These are phyloP conservation scores for Trichoderma orchidacearum DNA, from an alignment of 495 filamentous ascomycete genomes.

Conservation along the genomic window DNA sequence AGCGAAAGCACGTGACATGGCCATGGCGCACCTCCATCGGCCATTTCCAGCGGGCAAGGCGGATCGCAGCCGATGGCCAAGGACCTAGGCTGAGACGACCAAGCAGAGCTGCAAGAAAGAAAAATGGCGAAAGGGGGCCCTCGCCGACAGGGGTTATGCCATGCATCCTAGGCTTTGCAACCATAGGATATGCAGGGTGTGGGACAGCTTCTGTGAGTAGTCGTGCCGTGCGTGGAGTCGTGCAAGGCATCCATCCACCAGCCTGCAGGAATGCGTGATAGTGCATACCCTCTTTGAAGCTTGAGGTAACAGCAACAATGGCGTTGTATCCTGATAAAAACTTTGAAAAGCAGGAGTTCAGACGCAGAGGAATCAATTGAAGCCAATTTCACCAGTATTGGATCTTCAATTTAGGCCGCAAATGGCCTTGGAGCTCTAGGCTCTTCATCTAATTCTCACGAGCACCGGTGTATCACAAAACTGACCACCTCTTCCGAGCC, in stretches of 20 bases:
- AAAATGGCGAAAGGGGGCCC: neutral
- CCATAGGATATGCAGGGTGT: neutral
- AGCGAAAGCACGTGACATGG: conserved; percentile 4
- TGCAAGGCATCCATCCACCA: neutral
- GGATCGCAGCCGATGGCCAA: neutral
- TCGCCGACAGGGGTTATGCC: neutral
- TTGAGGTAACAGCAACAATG: neutral
- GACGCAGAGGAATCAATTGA: neutral
- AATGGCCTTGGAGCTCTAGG: neutral
- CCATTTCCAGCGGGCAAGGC: neutral
- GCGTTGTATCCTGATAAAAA: neutral
- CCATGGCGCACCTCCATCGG: neutral
- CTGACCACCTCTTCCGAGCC: neutral
- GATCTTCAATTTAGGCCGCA: neutral
- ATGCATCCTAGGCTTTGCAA: neutral
- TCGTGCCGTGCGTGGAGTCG: neutral
- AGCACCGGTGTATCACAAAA: neutral
- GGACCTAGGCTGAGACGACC: neutral
- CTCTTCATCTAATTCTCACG: neutral
- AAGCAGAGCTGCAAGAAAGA: neutral
- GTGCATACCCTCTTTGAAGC: neutral
- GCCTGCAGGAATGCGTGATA: neutral
- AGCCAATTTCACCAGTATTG: neutral
- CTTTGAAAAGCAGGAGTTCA: neutral
- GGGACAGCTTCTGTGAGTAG: neutral